These are phyloP conservation scores for Cutaneotrichosporon sp. DNA, from an alignment of 1,284 basidiomycete species.

Conservation along the genomic window DNA sequence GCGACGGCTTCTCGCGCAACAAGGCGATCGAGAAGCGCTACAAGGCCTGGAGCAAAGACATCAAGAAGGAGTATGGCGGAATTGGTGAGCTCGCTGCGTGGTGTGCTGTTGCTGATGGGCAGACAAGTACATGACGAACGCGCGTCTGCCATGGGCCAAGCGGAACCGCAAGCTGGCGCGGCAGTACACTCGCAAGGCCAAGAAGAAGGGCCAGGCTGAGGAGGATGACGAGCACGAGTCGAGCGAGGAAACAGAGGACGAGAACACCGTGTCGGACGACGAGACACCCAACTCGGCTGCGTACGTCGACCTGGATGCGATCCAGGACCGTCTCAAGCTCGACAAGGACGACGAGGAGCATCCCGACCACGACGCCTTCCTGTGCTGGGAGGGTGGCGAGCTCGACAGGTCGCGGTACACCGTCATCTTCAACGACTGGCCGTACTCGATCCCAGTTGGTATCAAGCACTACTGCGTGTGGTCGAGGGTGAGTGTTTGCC, in stretches of 20 bases:
- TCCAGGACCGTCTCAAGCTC: slow-evolving; percentile 14
- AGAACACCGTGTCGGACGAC: slow-evolving; percentile 6
- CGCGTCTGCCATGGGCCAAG: slow-evolving; percentile 13
- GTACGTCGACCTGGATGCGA: slow-evolving; percentile 9
- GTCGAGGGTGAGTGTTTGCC: slow-evolving; percentile 41
- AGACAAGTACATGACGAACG: slow-evolving; percentile 12
- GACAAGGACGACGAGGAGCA: slow-evolving; percentile 26
- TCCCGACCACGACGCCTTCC: slow-evolving; percentile 28
- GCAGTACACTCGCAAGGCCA: neutral
- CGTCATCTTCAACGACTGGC: slow-evolving; percentile 53
- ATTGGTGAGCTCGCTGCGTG: slow-evolving; percentile 35
- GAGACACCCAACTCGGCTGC: slow-evolving; percentile 8
- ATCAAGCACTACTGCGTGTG: slow-evolving; percentile 50
- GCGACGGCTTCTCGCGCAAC: slow-evolving; percentile 43
- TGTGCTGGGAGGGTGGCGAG: slow-evolving; percentile 30
- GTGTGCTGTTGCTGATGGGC: neutral
- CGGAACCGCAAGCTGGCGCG: slow-evolving; percentile 9
- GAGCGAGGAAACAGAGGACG: slow-evolving; percentile 2
- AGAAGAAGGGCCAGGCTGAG: slow-evolving; percentile 11
- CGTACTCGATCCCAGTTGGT: slow-evolving; percentile 48
- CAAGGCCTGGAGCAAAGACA: slow-evolving; percentile 43
- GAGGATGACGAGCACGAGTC: slow-evolving; percentile 8
- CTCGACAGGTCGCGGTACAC: slow-evolving; percentile 43
- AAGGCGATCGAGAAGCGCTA: slow-evolving; percentile 46
- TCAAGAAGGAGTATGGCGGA: slow-evolving; percentile 42